Conservation (phyloP, 2,329 filamentous ascomycete species). For the Fusarium ramigenum region DNA sequence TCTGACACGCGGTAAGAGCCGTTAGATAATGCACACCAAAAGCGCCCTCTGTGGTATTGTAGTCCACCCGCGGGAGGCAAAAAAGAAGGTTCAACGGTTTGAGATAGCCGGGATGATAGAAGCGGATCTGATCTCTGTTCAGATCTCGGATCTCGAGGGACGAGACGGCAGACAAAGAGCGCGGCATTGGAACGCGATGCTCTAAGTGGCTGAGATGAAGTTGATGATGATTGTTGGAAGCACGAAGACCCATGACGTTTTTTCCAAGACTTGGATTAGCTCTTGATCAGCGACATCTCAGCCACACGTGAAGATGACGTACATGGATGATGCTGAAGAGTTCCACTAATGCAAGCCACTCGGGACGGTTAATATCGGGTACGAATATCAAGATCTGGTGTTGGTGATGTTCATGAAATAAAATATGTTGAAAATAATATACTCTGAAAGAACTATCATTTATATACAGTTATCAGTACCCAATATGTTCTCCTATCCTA, state of each 20-base stretch:
- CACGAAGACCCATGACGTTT: constrained; percentile 25
- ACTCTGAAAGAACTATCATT: not conserved
- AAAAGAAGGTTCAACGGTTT: constrained; percentile 32
- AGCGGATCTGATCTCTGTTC: constrained; percentile 32
- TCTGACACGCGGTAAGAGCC: constrained; percentile 27
- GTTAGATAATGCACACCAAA: constrained; percentile 27
- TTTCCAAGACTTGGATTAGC: not conserved
- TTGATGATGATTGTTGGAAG: not conserved
- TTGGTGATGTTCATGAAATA: not conserved
- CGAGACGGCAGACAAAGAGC: constrained; percentile 30
- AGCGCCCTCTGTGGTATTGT: not conserved
- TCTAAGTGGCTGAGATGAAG: constrained; percentile 18
- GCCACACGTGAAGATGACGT: constrained; percentile 14
- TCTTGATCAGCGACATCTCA: not conserved
- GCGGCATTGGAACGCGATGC: constrained; percentile 22
- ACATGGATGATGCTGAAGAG: not conserved
- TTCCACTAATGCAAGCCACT: constrained; percentile 10
- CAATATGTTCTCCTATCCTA: not conserved
- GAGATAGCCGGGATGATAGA: constrained; percentile 32
- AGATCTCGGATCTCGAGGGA: constrained; percentile 29
- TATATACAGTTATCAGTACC: not conserved
- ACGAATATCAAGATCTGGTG: not conserved
- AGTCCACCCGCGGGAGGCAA: constrained; percentile 33
- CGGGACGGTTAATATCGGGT: not conserved
- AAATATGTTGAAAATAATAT: not conserved